These are phyloP conservation scores for Santalum album DNA, from an alignment of 164 flowering plant genomes.

Conservation along the genomic window DNA sequence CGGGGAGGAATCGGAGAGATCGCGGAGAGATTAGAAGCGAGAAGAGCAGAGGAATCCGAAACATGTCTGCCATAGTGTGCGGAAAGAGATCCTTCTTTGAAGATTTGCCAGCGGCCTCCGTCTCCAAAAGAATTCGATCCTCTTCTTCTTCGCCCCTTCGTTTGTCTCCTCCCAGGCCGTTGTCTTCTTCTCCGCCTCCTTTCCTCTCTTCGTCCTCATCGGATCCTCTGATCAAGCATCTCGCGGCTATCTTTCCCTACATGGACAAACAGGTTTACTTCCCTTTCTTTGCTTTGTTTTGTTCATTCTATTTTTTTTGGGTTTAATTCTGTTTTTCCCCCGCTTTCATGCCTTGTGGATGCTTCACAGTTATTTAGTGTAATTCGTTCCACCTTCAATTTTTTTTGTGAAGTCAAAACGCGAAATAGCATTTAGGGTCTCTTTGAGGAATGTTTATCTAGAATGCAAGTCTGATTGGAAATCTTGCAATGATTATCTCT, in stretches of 20 bases:
- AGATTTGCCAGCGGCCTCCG: conserved; percentile 28
- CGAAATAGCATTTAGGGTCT: no score
- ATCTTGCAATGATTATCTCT: no score
- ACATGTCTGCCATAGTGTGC: conserved; percentile 55
- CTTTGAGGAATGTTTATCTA: no score
- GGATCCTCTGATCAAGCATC: conserved; percentile 26
- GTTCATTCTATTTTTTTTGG: background rate
- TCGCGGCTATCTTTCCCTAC: conserved; percentile 41
- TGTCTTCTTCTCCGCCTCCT: conserved; percentile 6
- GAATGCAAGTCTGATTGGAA: no score
- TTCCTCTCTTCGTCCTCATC: background rate
- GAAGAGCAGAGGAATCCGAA: conserved; percentile 13
- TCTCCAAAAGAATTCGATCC: conserved; percentile 41
- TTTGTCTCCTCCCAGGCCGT: conserved; percentile 24
- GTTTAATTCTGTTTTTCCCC: background rate
- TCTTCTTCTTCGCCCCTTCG: conserved; percentile 32
- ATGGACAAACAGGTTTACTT: conserved; percentile 55
- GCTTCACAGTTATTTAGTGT: no score
- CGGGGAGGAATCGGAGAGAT: conserved; percentile 6
- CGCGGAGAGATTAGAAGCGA: conserved; percentile 3
- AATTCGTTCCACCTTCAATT: no score
- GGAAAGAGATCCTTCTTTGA: conserved; percentile 62
- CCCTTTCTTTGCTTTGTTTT: background rate
- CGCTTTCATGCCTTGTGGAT: no score
- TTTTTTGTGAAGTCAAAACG: no score